These are phyloP conservation scores for Ceratocystis alfenasii DNA, from an alignment of 2,329 filamentous ascomycete species.

Conservation along the genomic window DNA sequence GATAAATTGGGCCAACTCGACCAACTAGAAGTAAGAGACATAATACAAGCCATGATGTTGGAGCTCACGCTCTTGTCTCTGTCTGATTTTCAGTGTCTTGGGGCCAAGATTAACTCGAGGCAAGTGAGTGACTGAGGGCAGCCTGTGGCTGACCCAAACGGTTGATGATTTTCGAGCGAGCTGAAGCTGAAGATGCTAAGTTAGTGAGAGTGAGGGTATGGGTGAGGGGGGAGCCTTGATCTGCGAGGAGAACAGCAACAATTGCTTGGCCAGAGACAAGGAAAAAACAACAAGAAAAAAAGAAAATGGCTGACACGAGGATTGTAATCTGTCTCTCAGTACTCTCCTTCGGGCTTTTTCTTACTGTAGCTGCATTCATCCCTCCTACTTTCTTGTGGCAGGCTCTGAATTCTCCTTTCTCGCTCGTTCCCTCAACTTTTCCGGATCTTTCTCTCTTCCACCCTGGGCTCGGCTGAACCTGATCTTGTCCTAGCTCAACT, in stretches of 20 bases:
- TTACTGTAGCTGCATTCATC: too few relatives aligned
- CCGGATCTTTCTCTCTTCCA: too few relatives aligned
- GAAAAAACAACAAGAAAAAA: not conserved
- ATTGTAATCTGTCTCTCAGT: too few relatives aligned
- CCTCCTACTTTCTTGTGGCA: too few relatives aligned
- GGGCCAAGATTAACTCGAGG: not conserved
- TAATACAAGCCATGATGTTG: too few relatives aligned
- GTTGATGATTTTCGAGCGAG: not conserved
- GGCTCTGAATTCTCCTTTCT: not conserved
- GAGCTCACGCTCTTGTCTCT: not conserved
- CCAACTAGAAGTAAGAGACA: too few relatives aligned
- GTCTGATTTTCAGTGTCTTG: not conserved
- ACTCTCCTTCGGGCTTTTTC: too few relatives aligned
- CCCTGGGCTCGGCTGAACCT: too few relatives aligned
- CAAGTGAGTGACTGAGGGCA: not conserved
- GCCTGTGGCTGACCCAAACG: not conserved
- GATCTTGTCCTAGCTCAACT: not conserved
- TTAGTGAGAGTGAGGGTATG: not conserved
- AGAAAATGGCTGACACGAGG: too few relatives aligned
- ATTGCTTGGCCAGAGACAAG: not conserved
- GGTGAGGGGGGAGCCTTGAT: not conserved
- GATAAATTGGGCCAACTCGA: too few relatives aligned
- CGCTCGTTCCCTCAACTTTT: not conserved
- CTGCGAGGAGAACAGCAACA: not conserved
- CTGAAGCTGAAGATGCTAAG: constrained; percentile 3